phyloP scores from a whole-genome alignment of 257 asterid genomes.

The Lantana camara region DNA sequence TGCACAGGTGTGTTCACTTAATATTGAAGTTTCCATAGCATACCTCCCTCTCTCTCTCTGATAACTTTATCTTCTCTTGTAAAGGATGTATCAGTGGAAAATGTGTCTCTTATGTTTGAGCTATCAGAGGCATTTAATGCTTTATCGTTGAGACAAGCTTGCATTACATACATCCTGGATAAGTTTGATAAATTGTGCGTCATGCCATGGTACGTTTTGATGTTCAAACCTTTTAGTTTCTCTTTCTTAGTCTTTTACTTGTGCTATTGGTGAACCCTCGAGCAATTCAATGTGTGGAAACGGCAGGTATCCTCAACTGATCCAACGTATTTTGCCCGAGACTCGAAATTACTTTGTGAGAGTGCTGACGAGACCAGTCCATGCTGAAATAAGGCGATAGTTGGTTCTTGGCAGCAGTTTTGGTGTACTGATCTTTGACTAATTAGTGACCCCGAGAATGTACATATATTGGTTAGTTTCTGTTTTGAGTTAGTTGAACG shows the following conservation, averaged over 20 bases:
- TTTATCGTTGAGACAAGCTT: conserved; percentile 68
- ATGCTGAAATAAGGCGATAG: conserved; percentile 56
- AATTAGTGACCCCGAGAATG: conserved; percentile 51
- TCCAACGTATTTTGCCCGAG: conserved; percentile 75
- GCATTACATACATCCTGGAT: conserved; percentile 80
- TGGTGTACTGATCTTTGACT: conserved; percentile 49
- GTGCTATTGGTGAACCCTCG: background rate
- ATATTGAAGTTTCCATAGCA: background rate
- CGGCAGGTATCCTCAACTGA: conserved; percentile 74
- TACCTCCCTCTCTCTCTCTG: conserved; percentile 20
- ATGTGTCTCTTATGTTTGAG: conserved; percentile 85
- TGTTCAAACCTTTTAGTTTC: background rate
- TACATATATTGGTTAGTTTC: conserved; percentile 54
- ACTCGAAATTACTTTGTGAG: conserved; percentile 75
- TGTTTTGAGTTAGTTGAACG: conserved; percentile 24
- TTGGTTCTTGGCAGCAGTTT: conserved; percentile 34
- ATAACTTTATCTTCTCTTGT: conserved; percentile 34
- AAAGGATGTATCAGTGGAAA: conserved; percentile 84
- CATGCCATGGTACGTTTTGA: conserved; percentile 65
- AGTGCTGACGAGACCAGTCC: conserved; percentile 61
- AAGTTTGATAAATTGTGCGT: conserved; percentile 60
- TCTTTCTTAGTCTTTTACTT: background rate
- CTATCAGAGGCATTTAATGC: conserved; percentile 95
- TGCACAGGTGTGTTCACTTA: conserved; percentile 65
- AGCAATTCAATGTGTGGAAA: background rate